These are phyloP conservation scores for Mortierella sp. DNA, from an alignment of 371 early-diverging fungal species.

Conservation along the genomic window DNA sequence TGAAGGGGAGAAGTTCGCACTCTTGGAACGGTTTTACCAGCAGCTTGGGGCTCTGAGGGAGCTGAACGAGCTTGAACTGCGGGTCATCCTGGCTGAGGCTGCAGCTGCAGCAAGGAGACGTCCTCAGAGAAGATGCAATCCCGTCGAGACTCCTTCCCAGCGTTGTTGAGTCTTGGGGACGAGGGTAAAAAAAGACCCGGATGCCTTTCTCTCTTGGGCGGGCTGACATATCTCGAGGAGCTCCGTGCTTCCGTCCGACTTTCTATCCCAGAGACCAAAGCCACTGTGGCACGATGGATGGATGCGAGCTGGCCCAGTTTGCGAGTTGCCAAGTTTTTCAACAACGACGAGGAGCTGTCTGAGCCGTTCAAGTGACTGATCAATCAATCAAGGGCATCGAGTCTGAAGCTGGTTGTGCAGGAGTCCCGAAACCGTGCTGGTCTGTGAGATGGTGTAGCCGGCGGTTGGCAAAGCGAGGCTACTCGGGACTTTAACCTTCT, in stretches of 20 bases:
- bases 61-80: background rate
- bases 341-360: background rate
- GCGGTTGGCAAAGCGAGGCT: no score
- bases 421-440: no score
- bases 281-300: background rate
- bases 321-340: background rate
- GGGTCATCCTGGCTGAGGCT: background rate
- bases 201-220: background rate
- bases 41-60: background rate
- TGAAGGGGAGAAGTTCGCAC: background rate
- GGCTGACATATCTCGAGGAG: background rate
- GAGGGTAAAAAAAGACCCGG: background rate
- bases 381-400: background rate
- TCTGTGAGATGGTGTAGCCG: no score
- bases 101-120: background rate
- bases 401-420: background rate
- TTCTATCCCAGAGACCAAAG: background rate
- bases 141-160: background rate
- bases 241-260: background rate
- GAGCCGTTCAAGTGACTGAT: background rate
- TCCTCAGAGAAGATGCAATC: background rate
- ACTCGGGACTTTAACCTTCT: no score
- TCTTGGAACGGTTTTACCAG: background rate
- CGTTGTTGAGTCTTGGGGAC: background rate
- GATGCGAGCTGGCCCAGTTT: background rate